Evolutionary conservation across 495 filamentous ascomycete species (phyloP).

Genomic region (Extremus antarcticus): DNA sequence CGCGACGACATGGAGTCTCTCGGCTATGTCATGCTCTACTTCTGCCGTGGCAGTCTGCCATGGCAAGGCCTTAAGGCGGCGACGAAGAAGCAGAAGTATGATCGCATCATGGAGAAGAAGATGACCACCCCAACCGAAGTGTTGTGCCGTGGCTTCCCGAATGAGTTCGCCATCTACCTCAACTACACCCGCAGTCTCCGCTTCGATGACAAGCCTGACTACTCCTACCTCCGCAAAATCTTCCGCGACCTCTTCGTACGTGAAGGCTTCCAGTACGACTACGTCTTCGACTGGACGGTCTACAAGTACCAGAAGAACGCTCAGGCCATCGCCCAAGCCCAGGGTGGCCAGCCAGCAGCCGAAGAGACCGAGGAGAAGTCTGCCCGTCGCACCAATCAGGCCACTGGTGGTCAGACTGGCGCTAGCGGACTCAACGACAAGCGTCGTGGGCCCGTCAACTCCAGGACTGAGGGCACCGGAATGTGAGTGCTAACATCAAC

Average conservation of each 20-base stretch:
- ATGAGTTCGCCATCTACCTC: constrained; percentile 98
- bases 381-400: constrained; percentile 52
- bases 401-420: constrained; percentile 55
- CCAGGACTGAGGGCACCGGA: constrained; percentile 68
- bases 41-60: constrained; percentile 96
- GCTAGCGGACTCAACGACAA: constrained; percentile 38
- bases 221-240: constrained; percentile 99
- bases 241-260: constrained; percentile 99
- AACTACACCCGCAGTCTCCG: constrained; percentile 98
- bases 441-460: constrained; percentile 29
- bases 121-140: constrained; percentile 99
- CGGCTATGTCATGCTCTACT: constrained; percentile 99
- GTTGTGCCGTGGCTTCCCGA: constrained; percentile 97
- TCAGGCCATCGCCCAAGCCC: constrained; percentile 70
- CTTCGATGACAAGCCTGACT: constrained; percentile 99
- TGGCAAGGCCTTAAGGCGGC: constrained; percentile 99
- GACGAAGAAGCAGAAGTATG: constrained; percentile 99
- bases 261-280: constrained; percentile 99
- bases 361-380: constrained; percentile 68
- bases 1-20: constrained; percentile 99
- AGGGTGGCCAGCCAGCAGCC: constrained; percentile 47
- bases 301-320: constrained; percentile 99
- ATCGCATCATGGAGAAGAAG: constrained; percentile 99
- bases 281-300: constrained; percentile 99
- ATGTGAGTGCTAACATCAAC: constrained; percentile 78